Evolutionary conservation across 495 filamentous ascomycete species (phyloP).

Genomic region (Rusavskia elegans): DNA sequence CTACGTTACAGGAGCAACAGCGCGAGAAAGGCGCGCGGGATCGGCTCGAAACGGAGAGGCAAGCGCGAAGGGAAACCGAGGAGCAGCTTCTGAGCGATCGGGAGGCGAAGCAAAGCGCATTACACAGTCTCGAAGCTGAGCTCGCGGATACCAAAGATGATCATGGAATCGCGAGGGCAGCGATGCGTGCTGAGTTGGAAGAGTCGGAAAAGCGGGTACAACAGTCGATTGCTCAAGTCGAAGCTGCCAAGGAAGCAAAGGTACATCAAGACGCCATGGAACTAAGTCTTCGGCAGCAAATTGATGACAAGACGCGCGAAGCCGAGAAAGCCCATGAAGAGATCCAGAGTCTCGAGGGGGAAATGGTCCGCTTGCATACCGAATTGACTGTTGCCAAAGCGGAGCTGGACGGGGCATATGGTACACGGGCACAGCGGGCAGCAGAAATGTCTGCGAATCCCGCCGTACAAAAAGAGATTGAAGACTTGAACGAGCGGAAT

Average conservation of each 20-base stretch:
- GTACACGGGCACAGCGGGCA: conserved; percentile 53
- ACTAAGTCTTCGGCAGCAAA: conserved; percentile 6
- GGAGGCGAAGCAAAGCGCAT: conserved; percentile 28
- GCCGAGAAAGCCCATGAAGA: conserved; percentile 42
- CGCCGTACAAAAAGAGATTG: conserved; percentile 47
- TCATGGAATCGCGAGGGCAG: conserved; percentile 12
- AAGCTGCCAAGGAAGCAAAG: conserved; percentile 17
- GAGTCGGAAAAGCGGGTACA: conserved; percentile 20
- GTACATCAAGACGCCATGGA: conserved; percentile 17
- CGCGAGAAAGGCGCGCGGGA: conserved; percentile 16
- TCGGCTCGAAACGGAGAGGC: conserved; percentile 34
- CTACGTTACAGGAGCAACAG: conserved; percentile 17
- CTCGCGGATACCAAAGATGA: conserved; percentile 24
- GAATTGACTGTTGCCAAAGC: conserved; percentile 85
- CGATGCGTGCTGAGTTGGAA: conserved; percentile 19
- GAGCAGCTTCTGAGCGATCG: conserved; percentile 30
- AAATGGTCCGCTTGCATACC: conserved; percentile 74
- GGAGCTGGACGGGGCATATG: conserved; percentile 90
- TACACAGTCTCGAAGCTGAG: conserved; percentile 29
- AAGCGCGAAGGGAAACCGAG: conserved; percentile 35
- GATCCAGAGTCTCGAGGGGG: conserved; percentile 57
- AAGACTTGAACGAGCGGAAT: conserved; percentile 44
- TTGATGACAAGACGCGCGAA: conserved; percentile 28
- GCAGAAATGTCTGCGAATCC: conserved; percentile 56
- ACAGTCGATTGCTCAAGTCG: conserved; percentile 15